Evolutionary conservation across 768 basidiomycete genomes (phyloP), one percentile per base, ranked within the genome.

Genomic region (Mycena pura): DNA sequence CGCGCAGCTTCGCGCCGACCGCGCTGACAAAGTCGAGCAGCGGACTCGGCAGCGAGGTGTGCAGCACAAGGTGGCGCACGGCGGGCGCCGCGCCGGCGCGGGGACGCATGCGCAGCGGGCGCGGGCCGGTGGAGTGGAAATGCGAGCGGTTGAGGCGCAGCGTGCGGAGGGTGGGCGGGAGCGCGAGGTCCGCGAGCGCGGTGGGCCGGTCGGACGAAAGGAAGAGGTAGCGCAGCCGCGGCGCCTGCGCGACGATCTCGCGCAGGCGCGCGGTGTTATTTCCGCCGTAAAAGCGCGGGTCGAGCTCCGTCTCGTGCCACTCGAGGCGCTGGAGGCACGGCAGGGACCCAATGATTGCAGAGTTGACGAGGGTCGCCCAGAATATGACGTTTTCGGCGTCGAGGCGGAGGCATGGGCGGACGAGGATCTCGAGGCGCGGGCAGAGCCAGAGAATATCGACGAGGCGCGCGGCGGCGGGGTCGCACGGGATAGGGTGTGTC

Each of bases 371-470:
- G 34, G 29, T 28, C 1, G 49, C 50, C 64, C 64, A 65, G 36
- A 65, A 65, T 13, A 1, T 3, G 14, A 65, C 39, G 19, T 22
- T 32, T 14, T 25, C 49, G 9, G 25, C 34, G 27, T 65, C 64
- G 13, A 65, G 50, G 27, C 29, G 64, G 3, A 65, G 55, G 17
- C 29, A 47, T 2, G 64, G 64, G 3, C 60, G 59, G 22, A 81
- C 66, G 29, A 65, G 34, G 11, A 54, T 45, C 56, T 65, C 55
- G 28, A 65, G 32, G 4, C 46, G 49, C 2, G 59, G 54, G 21
- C 54, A 57, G 11, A 38, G 22, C 4, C 17, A 36, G 4, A 65
- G 36, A 6, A 65, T 11, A 31, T 65, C 60, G 5, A 19, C 39
- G 3, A 61, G 51, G 0, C 19, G 38, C 5, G 38, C 21, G 5